These are phyloP conservation scores for Thermomucor indicae-seudaticae DNA, from an alignment of 371 early-diverging fungal species.

Conservation along the genomic window DNA sequence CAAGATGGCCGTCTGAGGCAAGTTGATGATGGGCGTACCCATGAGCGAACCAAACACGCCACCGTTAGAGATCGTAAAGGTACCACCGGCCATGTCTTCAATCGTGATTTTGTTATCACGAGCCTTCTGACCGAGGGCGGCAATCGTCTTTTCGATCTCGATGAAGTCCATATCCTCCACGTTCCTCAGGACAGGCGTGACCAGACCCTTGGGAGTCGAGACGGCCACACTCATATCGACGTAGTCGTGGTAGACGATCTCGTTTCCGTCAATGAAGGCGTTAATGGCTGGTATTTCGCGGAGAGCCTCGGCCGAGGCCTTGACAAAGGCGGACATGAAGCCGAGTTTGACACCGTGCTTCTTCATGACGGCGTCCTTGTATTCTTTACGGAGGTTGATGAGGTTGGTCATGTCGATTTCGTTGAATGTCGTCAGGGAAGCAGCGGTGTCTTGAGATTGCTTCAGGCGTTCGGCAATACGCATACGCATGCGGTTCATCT, in stretches of 20 bases:
- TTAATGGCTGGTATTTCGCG: conserved; percentile 91
- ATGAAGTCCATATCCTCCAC: conserved; percentile 81
- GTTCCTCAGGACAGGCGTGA: conserved; percentile 95
- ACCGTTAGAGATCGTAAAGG: conserved; percentile 98
- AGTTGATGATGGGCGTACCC: conserved; percentile 98
- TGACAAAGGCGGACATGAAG: conserved; percentile 97
- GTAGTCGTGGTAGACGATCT: conserved; percentile 89
- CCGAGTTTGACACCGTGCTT: conserved; percentile 95
- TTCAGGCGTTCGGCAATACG: conserved; percentile 93
- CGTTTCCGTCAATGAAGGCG: conserved; percentile 85
- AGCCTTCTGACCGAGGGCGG: conserved; percentile 88
- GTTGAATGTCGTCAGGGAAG: conserved; percentile 97
- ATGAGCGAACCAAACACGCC: conserved; percentile 95
- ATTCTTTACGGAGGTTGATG: conserved; percentile 83
- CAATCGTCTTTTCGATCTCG: conserved; percentile 89
- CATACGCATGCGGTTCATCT: conserved; percentile 97
- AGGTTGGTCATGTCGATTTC: conserved; percentile 96
- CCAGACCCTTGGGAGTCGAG: conserved; percentile 97
- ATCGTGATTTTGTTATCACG: conserved; percentile 92
- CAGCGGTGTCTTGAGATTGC: conserved; percentile 95
- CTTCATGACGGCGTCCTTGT: conserved; percentile 93
- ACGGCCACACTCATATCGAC: conserved; percentile 96
- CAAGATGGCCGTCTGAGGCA: conserved; percentile 95
- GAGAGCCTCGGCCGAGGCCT: conserved; percentile 83
- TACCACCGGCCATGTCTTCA: conserved; percentile 97